These are phyloP conservation scores for Gryganskiella cystojenkinii DNA, from an alignment of 192 early-diverging fungal species.

Conservation along the genomic window DNA sequence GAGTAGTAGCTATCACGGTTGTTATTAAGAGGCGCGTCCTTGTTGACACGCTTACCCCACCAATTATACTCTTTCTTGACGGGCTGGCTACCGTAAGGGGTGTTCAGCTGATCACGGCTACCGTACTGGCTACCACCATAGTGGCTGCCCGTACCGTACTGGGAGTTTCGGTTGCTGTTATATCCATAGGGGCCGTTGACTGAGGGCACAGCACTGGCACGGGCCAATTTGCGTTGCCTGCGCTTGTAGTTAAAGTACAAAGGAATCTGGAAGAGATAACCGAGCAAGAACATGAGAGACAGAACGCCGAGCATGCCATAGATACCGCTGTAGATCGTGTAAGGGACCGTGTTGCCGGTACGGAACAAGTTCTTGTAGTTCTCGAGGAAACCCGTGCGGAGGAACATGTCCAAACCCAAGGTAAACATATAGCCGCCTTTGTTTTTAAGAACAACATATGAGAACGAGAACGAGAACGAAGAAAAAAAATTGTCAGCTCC, in stretches of 20 bases:
- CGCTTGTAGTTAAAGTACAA: conserved; percentile 13
- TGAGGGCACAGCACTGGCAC: conserved; percentile 7
- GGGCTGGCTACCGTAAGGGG: background rate
- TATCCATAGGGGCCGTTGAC: conserved; percentile 9
- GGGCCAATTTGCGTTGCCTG: background rate
- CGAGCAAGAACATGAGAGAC: conserved; percentile 21
- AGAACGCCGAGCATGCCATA: conserved; percentile 33
- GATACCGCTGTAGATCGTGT: conserved; percentile 19
- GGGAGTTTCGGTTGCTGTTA: background rate
- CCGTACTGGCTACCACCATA: conserved; percentile 16
- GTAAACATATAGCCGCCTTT: conserved; percentile 35
- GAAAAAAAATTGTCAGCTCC: no score
- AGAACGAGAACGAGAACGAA: no score
- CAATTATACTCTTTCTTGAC: conserved; percentile 13
- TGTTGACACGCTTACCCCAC: conserved; percentile 24
- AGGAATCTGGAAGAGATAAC: conserved; percentile 26
- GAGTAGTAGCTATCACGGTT: background rate
- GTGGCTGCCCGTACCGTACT: conserved; percentile 1
- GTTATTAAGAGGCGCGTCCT: background rate
- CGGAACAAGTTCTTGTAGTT: conserved; percentile 26
- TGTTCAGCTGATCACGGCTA: conserved; percentile 18
- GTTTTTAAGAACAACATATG: background rate
- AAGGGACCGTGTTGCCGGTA: conserved; percentile 10
- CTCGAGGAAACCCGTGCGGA: conserved; percentile 29
- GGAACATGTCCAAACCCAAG: conserved; percentile 26